Percentiles rank a stretch among this genome's conserved stretches.
Evolutionary conservation across 495 filamentous ascomycete genomes (phyloP).

Genomic region (Aspergillus funiculosus): DNA sequence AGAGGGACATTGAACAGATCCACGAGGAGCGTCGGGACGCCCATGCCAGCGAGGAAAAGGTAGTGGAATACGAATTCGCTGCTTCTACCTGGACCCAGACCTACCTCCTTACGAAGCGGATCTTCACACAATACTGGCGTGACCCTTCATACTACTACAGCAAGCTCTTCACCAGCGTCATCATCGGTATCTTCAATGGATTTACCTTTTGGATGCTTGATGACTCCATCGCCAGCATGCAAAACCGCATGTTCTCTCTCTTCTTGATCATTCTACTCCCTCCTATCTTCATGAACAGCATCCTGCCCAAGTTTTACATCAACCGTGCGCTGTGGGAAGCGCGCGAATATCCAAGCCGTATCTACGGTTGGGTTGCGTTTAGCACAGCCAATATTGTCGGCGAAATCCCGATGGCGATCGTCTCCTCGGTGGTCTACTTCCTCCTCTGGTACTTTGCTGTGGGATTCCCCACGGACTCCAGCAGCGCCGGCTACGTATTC

Average conservation of each 20-base stretch:
- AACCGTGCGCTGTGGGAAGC: slow-evolving; percentile 72
- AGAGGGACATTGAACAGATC: slow-evolving; percentile 57
- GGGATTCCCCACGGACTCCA: slow-evolving; percentile 59
- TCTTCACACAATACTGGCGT: slow-evolving; percentile 68
- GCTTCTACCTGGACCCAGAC: slow-evolving; percentile 56
- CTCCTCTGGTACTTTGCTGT: slow-evolving; percentile 74
- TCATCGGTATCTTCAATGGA: slow-evolving; percentile 70
- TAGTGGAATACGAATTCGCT: slow-evolving; percentile 54
- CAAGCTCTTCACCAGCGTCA: slow-evolving; percentile 64
- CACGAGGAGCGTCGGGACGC: slow-evolving; percentile 49
- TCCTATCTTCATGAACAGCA: slow-evolving; percentile 63
- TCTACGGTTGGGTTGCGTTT: slow-evolving; percentile 83
- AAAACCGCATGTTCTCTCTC: slow-evolving; percentile 72
- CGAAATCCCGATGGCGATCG: slow-evolving; percentile 68
- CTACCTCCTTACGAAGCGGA: slow-evolving; percentile 54
- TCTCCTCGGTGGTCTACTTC: slow-evolving; percentile 64
- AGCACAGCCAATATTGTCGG: slow-evolving; percentile 66
- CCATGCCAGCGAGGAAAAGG: slow-evolving; percentile 28
- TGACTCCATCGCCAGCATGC: slow-evolving; percentile 61
- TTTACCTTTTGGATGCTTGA: slow-evolving; percentile 81
- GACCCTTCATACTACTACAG: slow-evolving; percentile 67
- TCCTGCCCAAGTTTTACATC: slow-evolving; percentile 80
- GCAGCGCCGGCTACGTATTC: slow-evolving; percentile 72
- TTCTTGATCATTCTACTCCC: slow-evolving; percentile 74
- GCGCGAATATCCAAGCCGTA: slow-evolving; percentile 67